Evolutionary conservation across 805 yeast species (phyloP), one percentile per base, ranked within the genome.

Genomic region (Ogataea paradorogensis): DNA sequence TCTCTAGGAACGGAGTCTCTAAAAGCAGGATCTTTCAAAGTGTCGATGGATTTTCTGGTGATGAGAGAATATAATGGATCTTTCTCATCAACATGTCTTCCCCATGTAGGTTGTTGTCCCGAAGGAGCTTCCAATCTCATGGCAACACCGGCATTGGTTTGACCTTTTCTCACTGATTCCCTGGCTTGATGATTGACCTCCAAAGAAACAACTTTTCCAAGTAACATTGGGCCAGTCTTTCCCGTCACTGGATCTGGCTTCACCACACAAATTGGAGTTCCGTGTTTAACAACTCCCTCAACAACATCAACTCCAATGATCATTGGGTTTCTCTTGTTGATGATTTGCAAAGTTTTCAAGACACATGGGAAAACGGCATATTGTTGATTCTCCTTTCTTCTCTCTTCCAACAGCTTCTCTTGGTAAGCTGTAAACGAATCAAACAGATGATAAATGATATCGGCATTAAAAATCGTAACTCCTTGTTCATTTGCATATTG

Each of bases 271-370:
- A 93, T 87, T 47, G 99, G 99, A 5, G 99, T 90, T 43, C 99
- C 99, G 30, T 85, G 65, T 47, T 90, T 79, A 30, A 93, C 75
- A 33, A 84, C 72, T 58, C 99, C 99, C 61, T 93, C 98, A 31
- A 78, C 65, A 45, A 93, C 95, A 62, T 93, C 99, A 43, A 93
- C 98, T 80, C 99, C 99, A 59, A 93, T 86, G 60, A 93, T 90
- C 98, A 93, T 93, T 47, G 99, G 99, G 65, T 90, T 88, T 69
- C 99, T 86, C 72, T 91, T 91, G 81, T 93, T 93, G 65, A 93
- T 93, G 61, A 93, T 87, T 71, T 93, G 98, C 52, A 93, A 66
- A 13, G 97, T 93, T 67, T 87, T 86, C 69, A 93, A 69, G 24
- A 91, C 96, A 73, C 95, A 84, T 54, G 99, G 99, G 81, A 80